Evolutionary conservation across 345 rosid genomes (phyloP), one percentile per base, ranked within the genome.

Genomic region (Arabidopsis suecica): DNA sequence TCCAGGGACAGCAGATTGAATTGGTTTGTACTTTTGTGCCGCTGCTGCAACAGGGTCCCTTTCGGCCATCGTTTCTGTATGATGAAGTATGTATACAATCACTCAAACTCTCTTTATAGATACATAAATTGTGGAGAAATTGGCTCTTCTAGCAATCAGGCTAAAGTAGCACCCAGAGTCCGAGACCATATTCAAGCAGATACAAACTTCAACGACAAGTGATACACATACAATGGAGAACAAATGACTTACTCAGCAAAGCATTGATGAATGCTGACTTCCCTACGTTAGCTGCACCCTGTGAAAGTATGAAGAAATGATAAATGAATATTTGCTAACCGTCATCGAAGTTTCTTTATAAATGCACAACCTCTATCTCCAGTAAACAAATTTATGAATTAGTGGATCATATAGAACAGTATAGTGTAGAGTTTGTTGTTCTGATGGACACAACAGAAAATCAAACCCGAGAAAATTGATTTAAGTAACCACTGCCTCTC

Each of bases 281-380:
- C 63, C 98, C 98, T 65, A 94, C 98, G 77, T 94, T 94, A 49
- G 97, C 98, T 54, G 98, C 84, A 49, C 98, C 98, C 98, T 94
- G 79, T 6, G 42, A 63, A 68, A 69, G 34, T 50, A 63, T 69
- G 14, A 40, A 48, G 5, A 40, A 38, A n/a, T 61, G 40, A 68
- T 30, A 22, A 45, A 36, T 44, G 20, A 42, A 61, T 68, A 61
- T 61, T 44, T 68, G 10, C 37, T 7, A 48, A n/a, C 48, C 3
- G 9, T 4, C 33, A 37, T 7, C 49, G 11, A 50, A 48, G 36
- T 49, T 59, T 20, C 18, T 37, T 11, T 5, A 68, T 1, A 18
- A n/a, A 71, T 9, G 45, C 42, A 49, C 50, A 68, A 36, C 71
- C 71, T 67, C 53, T 37, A 72, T 28, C 73, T 74, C 42, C 44